Conservation (phyloP, 1,284 basidiomycete species). For the Ceratobasidium sp. region DNA sequence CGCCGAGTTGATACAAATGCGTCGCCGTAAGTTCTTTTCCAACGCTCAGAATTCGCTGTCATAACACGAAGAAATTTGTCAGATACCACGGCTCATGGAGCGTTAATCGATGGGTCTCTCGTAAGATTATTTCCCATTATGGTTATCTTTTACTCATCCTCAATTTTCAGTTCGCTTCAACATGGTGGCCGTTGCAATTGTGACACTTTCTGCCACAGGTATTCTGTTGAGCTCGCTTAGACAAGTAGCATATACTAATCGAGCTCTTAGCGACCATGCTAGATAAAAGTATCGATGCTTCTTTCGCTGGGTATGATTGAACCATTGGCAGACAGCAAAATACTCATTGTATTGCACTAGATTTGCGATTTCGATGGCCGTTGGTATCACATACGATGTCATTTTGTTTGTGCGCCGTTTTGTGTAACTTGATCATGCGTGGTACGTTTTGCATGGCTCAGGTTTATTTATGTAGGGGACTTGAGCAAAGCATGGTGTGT, state of each 20-base stretch:
- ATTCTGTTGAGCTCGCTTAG: conserved; percentile 48
- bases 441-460: too few relatives aligned
- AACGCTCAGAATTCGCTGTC: conserved; percentile 51
- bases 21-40: conserved; percentile 26
- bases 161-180: conserved; percentile 80
- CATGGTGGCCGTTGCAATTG: conserved; percentile 78
- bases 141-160: conserved; percentile 19
- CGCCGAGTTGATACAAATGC: conserved; percentile 81
- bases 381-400: conserved; percentile 79
- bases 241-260: not conserved
- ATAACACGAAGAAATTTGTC: conserved; percentile 7
- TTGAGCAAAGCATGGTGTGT: conserved; percentile 92
- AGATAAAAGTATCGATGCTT: conserved; percentile 78
- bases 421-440: conserved; percentile 39
- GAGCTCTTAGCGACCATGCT: conserved; percentile 62
- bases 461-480: conserved; percentile 57
- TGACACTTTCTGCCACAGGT: conserved; percentile 78
- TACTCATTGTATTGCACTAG: not conserved
- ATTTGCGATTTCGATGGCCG: conserved; percentile 86
- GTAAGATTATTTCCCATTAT: conserved; percentile 55
- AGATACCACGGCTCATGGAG: conserved; percentile 92
- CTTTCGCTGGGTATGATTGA: conserved; percentile 70
- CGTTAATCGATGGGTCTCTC: conserved; percentile 65
- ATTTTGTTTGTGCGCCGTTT: conserved; percentile 60
- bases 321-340: not conserved